Evolutionary conservation across 2,329 filamentous ascomycete genomes (phyloP).

Genomic region (Fusarium kyushuense): DNA sequence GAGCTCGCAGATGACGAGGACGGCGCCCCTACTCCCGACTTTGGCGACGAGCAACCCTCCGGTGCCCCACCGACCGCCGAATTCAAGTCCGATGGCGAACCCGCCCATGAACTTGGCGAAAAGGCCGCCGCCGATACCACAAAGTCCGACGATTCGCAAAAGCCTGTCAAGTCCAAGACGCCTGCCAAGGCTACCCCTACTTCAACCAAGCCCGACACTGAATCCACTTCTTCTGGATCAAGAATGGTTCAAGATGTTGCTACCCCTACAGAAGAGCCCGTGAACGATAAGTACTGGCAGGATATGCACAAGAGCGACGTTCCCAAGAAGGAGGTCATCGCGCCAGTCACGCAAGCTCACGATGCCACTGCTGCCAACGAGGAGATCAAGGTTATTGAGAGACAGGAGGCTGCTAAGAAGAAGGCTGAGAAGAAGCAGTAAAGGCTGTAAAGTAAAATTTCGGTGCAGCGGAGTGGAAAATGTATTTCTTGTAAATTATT

Average conservation of each 20-base stretch:
- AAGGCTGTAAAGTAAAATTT: conserved; percentile 2
- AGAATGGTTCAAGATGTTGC: conserved; percentile 31
- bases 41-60: conserved; percentile 48
- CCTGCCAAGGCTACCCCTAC: too few relatives aligned
- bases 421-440: conserved; percentile 30
- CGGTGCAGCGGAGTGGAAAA: conserved; percentile 12
- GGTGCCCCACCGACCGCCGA: conserved; percentile 13
- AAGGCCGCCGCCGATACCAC: neutral
- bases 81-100: conserved; percentile 1
- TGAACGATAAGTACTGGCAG: conserved; percentile 20
- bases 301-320: conserved; percentile 22
- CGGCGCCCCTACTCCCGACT: conserved; percentile 49
- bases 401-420: conserved; percentile 32
- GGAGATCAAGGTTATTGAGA: conserved; percentile 34
- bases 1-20: conserved; percentile 84
- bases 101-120: neutral
- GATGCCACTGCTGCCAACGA: conserved; percentile 51
- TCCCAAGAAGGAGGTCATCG: conserved; percentile 29
- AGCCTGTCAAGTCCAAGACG: neutral
- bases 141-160: neutral
- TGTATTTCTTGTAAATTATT: conserved; percentile 44
- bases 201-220: neutral
- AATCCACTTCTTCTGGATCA: conserved; percentile 1
- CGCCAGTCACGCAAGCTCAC: conserved; percentile 35
- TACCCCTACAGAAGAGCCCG: conserved; percentile 25